Evolutionary conservation across 2,329 filamentous ascomycete genomes (phyloP).

Genomic region (Talaromyces sp.): DNA sequence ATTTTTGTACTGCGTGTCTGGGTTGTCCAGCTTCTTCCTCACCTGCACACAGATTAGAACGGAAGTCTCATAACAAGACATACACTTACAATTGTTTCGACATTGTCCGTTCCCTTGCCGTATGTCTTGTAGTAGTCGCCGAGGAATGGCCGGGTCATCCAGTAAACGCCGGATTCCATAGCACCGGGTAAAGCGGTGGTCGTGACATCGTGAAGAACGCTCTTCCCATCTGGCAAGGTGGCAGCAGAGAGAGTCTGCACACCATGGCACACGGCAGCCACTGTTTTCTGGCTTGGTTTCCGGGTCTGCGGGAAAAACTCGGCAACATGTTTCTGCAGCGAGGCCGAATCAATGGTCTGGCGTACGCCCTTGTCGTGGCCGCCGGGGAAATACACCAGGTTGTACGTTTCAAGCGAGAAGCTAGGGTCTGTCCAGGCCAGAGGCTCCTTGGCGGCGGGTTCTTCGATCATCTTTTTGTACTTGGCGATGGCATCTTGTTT

Average conservation of each 20-base stretch:
- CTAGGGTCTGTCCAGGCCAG: conserved; percentile 41
- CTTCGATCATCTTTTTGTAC: conserved; percentile 43
- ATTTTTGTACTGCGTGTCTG: conserved; percentile 31
- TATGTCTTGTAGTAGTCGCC: conserved; percentile 57
- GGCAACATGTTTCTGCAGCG: conserved; percentile 41
- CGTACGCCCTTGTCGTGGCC: conserved; percentile 51
- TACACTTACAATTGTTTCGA: conserved; percentile 42
- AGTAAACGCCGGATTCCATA: conserved; percentile 48
- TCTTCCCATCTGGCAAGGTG: conserved; percentile 37
- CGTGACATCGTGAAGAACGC: conserved; percentile 42
- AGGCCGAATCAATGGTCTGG: conserved; percentile 47
- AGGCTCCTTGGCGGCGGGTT: conserved; percentile 40
- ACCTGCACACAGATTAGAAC: conserved; percentile 26
- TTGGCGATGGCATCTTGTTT: conserved; percentile 34
- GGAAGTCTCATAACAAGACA: background rate
- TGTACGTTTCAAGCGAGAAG: conserved; percentile 44
- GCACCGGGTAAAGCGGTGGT: conserved; percentile 47
- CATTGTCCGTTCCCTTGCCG: conserved; percentile 46
- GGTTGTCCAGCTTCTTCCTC: conserved; percentile 39
- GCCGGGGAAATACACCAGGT: conserved; percentile 49
- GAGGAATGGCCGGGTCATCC: conserved; percentile 45
- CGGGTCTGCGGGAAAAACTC: conserved; percentile 46
- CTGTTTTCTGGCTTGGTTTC: conserved; percentile 40
- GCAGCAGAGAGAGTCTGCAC: conserved; percentile 47
- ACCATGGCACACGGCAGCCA: conserved; percentile 51